Percentiles rank a stretch among this genome's conserved stretches.
These are phyloP conservation scores for Exophiala bonariae DNA, from an alignment of 2,329 filamentous ascomycete genomes.

Conservation along the genomic window DNA sequence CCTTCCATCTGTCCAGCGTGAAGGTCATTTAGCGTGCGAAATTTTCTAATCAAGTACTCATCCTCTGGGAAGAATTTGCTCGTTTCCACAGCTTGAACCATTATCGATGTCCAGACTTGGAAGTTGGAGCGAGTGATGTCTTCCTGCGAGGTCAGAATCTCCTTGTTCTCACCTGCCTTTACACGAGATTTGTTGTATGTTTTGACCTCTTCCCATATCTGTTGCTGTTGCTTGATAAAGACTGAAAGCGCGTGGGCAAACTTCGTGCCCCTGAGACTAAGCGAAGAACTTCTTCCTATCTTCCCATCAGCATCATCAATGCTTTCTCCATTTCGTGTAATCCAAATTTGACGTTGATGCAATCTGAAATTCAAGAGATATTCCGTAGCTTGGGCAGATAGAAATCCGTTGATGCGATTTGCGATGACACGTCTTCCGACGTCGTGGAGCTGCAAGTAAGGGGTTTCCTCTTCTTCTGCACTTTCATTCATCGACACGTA, in stretches of 20 bases:
- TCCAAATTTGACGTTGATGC: constrained; percentile 94
- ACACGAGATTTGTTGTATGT: constrained; percentile 33
- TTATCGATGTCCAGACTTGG: constrained; percentile 99
- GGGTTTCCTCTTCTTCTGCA: constrained; percentile 85
- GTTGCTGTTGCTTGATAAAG: constrained; percentile 79
- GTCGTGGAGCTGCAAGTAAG: constrained; percentile 96
- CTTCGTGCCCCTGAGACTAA: constrained; percentile 75
- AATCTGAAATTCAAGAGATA: constrained; percentile 97
- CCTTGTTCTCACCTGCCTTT: constrained; percentile 74
- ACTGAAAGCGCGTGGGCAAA: constrained; percentile 77
- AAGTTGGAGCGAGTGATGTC: too few species aligned
- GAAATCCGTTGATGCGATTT: constrained; percentile 84
- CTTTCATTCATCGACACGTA: constrained; percentile 88
- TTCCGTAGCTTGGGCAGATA: constrained; percentile 86
- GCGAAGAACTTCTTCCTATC: constrained; percentile 83
- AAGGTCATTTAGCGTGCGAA: constrained; percentile 95
- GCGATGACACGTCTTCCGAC: constrained; percentile 92
- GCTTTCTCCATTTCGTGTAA: constrained; percentile 91
- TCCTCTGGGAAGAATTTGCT: constrained; percentile 91
- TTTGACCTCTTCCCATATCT: constrained; percentile 68
- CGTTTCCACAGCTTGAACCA: constrained; percentile 82
- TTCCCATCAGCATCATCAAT: constrained; percentile 81
- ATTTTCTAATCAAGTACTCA: constrained; percentile 92
- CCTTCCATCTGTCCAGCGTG: constrained; percentile 92
- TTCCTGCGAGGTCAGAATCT: constrained; percentile 60